Evolutionary conservation across 345 rosid species (phyloP).

Genomic region (Heritiera fomes): DNA sequence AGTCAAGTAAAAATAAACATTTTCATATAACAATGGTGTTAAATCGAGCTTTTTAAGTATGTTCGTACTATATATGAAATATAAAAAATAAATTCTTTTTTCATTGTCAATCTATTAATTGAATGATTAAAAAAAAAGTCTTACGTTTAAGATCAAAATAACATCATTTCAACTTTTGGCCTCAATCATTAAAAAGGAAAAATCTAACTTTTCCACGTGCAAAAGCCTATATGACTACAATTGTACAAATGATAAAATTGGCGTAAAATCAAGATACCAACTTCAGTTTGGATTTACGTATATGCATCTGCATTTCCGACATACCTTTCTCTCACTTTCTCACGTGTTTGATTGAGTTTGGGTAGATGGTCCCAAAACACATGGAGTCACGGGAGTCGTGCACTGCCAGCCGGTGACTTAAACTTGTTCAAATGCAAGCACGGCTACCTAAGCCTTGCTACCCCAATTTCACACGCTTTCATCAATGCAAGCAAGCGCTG

Average conservation of each 20-base stretch:
- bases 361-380: neutral
- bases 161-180: too few relatives aligned
- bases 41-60: too few relatives aligned
- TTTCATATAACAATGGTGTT: too few relatives aligned
- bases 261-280: neutral
- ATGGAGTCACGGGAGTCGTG: conserved; percentile 9
- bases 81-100: too few relatives aligned
- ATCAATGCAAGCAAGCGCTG: neutral
- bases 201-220: too few relatives aligned
- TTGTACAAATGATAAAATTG: neutral
- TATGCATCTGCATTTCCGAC: neutral
- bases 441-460: neutral
- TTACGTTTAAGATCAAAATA: too few relatives aligned
- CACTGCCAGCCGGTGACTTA: neutral
- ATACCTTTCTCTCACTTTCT: neutral
- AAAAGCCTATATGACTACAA: too few relatives aligned
- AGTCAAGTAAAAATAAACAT: too few relatives aligned
- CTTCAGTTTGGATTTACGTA: neutral
- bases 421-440: neutral
- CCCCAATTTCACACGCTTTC: neutral
- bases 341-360: neutral
- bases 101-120: too few relatives aligned
- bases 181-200: too few relatives aligned
- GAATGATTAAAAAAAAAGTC: too few relatives aligned
- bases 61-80: too few relatives aligned